Evolutionary conservation across 345 rosid species (phyloP), one percentile per base, ranked within the genome.

Genomic region (Firmiana major): DNA sequence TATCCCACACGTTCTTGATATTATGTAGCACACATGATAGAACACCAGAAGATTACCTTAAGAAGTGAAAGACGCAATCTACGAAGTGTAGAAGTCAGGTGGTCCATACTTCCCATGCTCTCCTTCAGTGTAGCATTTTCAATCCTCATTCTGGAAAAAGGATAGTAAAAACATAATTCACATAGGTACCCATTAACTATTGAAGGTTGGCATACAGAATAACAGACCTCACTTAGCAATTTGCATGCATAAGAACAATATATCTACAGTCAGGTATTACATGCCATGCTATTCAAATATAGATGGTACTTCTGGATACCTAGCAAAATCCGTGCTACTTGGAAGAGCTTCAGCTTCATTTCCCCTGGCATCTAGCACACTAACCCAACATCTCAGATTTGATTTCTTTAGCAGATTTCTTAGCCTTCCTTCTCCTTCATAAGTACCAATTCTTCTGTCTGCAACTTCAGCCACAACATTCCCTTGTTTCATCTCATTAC

Each of bases 111-210:
- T 76, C 86, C 98, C 83, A 92, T 78, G 87, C 87, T 92, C 87
- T 97, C 99, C 81, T 83, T 92, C n/a, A 97, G 84, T 66, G 97
- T 87, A 62, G 96, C 97, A 78, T 87, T 91, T 84, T 97, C 98
- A 58, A 97, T 90, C 88, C 85, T 94, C 96, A 91, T 83, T 81
- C 97, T 97, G 80, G 58, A 65, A 58, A 63, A 84, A 69, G 66
- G 74, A 51, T 43, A 67, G 48, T 49, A 63, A 62, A n/a, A 76
- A 53, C 63, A 77, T 46, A 80, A 79, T 21, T 73, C 43, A 57
- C 48, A 63, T 3, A 66, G 26, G 17, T 43, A 28, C 64, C 59
- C 74, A 53, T 38, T 22, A 69, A 57, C 71, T 54, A 28, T 13
- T 19, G 21, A 26, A 72, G 4, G 62, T 79, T 65, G n/a, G 16